Evolutionary conservation across 306 rosid genomes (phyloP), one percentile per base, ranked within the genome.

Genomic region (Sindora glabra): DNA sequence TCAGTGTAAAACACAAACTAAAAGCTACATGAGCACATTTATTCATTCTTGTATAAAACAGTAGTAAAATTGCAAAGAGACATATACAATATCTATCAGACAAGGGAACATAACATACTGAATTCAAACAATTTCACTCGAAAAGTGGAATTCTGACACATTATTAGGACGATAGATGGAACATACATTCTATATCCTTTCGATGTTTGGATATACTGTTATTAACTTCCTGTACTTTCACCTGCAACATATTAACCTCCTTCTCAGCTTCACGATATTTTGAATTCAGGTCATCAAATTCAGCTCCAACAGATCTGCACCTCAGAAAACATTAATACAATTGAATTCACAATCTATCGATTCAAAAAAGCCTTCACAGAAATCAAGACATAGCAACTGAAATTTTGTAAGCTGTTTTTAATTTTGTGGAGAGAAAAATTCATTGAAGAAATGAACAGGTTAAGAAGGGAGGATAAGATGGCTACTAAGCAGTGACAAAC

Each of bases 111-210:
- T 30, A 33, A 51, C 56, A 39, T 39, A 30, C 56, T 47, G 17
- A 62, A 52, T 45, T 63, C 40, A 56, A 38, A 38, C 60, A 37
- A 74, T 38, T 42, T 34, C 29, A 44, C 62, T 41, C 15, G 29
- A 56, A 57, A 65, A 42, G 53, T 21, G 47, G 36, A 22, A 17
- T 49, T 15, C 23, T 59, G 17, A 54, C 34, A 40, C 6, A 27
- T 11, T 59, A 65, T 56, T 47, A 7, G 26, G 49, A 41, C 34
- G 59, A 39, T 13, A 64, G 29, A 71, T 41, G 72, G 57, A 45
- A 73, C 98, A 81, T 74, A 88, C 98, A 81, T 25, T 86, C 95
- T 80, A 83, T 59, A 79, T 92, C 95, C 78, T 81, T 92, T 22
- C 42, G 83, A 69, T 83, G 66, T 74, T 77, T 92, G 67, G 79